Percentiles rank a stretch among this genome's conserved stretches.
These are phyloP conservation scores for Cardamine chenopodiifolia DNA, from an alignment of 345 rosid genomes.

Conservation along the genomic window DNA sequence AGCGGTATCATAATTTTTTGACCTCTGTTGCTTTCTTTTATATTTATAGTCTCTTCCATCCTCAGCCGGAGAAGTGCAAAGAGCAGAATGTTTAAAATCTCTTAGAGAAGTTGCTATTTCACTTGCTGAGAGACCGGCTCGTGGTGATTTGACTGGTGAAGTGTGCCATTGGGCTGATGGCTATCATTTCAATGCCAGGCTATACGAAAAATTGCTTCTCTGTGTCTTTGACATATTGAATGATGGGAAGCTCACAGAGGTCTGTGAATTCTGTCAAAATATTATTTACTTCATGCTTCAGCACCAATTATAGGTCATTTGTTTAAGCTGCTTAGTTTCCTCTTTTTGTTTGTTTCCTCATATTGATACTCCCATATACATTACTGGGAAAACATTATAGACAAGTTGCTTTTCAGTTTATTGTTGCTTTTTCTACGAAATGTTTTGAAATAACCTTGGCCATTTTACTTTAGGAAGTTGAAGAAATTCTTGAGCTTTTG, in stretches of 20 bases:
- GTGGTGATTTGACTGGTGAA: conserved; percentile 98
- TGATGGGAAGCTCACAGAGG: conserved; percentile 97
- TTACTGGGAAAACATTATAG: neutral
- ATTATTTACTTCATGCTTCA: conserved; percentile 8
- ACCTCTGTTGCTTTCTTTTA: conserved; percentile 16
- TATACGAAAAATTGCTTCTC: conserved; percentile 88
- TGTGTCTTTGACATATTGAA: conserved; percentile 91
- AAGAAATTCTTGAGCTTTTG: conserved; percentile 95
- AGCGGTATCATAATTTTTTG: conserved; percentile 12
- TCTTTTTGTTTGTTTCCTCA: neutral
- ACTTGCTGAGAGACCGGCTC: conserved; percentile 98
- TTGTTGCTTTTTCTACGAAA: neutral
- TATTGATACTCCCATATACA: conserved; percentile 14
- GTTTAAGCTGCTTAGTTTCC: conserved; percentile 17
- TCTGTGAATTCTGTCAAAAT: conserved; percentile 44
- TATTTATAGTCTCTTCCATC: conserved; percentile 69
- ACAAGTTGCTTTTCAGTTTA: conserved; percentile 3
- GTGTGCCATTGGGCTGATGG: conserved; percentile 99
- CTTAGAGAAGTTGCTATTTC: conserved; percentile 83
- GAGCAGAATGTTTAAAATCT: conserved; percentile 89
- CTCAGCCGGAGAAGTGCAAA: conserved; percentile 84
- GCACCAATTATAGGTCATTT: conserved; percentile 11
- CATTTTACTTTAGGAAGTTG: conserved; percentile 70
- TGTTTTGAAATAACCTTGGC: conserved; percentile 14
- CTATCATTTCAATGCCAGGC: conserved; percentile 84